phyloP scores from a whole-genome alignment of 73 alveolate genomes.

The Blepharisma japonicum region DNA sequence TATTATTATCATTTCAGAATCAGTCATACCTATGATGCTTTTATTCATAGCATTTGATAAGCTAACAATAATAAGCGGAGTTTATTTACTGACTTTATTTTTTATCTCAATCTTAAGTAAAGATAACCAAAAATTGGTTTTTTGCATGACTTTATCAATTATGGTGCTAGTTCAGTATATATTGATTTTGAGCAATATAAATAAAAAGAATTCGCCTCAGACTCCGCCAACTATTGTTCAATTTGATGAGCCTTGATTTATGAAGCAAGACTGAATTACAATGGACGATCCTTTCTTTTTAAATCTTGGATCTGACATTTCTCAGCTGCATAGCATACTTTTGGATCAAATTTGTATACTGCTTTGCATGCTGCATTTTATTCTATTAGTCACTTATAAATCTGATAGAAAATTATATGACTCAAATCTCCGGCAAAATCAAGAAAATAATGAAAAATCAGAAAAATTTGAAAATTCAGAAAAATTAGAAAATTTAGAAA shows the following conservation, averaged over 20 bases:
- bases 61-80: background rate
- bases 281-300: constrained; percentile 20
- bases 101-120: background rate
- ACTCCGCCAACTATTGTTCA: background rate
- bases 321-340: background rate
- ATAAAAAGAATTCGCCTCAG: constrained; percentile 4
- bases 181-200: constrained; percentile 17
- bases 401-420: background rate
- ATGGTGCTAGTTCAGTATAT: constrained; percentile 8
- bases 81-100: constrained; percentile 17
- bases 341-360: background rate
- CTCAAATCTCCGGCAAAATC: too few relatives aligned
- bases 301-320: background rate
- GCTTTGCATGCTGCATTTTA: background rate
- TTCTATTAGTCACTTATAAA: background rate
- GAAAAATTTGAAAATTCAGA: too few relatives aligned
- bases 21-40: background rate
- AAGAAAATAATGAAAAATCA: too few relatives aligned
- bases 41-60: constrained; percentile 8
- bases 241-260: background rate
- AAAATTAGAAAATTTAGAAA: too few relatives aligned
- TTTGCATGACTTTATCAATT: background rate
- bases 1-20: constrained; percentile 17
- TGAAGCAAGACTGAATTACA: background rate
- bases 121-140: background rate